Evolutionary conservation across 768 basidiomycete species (phyloP).

Genomic region (Lentinula aciculospora): DNA sequence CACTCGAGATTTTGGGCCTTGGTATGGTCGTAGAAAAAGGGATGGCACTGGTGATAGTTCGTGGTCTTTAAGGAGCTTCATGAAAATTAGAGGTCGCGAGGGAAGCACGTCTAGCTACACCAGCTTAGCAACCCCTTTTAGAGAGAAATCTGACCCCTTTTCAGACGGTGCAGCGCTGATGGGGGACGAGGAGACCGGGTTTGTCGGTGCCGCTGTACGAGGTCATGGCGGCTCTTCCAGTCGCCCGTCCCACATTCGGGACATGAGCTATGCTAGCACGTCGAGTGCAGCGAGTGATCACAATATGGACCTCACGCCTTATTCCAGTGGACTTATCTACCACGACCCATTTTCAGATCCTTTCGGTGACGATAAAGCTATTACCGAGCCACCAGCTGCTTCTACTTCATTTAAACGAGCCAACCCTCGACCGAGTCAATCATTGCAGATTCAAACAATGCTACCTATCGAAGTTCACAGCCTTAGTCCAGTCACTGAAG

Average conservation of each 20-base stretch:
- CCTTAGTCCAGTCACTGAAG: conserved; percentile 28
- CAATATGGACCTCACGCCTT: conserved; percentile 25
- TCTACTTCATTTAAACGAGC: conserved; percentile 17
- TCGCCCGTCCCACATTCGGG: conserved; percentile 22
- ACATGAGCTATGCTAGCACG: conserved; percentile 33
- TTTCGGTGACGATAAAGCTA: conserved; percentile 30
- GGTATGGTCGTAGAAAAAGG: conserved; percentile 19
- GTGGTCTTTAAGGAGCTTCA: conserved; percentile 48
- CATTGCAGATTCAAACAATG: conserved; percentile 12
- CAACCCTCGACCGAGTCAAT: conserved; percentile 1
- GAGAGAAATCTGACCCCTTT: conserved; percentile 48
- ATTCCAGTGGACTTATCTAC: not conserved
- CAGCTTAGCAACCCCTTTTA: conserved; percentile 24
- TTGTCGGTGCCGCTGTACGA: conserved; percentile 17
- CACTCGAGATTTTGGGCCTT: conserved; percentile 37
- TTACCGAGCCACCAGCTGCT: conserved; percentile 23
- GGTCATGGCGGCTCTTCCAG: conserved; percentile 9
- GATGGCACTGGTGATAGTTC: conserved; percentile 41
- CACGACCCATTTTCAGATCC: conserved; percentile 27
- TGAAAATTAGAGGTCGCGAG: conserved; percentile 34
- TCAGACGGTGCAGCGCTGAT: conserved; percentile 36
- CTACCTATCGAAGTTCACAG: conserved; percentile 13
- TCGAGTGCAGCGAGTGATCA: conserved; percentile 31
- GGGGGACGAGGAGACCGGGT: conserved; percentile 26
- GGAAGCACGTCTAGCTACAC: conserved; percentile 27